phyloP scores from a whole-genome alignment of 164 flowering plant species.

The Aristolochia fimbriata region DNA sequence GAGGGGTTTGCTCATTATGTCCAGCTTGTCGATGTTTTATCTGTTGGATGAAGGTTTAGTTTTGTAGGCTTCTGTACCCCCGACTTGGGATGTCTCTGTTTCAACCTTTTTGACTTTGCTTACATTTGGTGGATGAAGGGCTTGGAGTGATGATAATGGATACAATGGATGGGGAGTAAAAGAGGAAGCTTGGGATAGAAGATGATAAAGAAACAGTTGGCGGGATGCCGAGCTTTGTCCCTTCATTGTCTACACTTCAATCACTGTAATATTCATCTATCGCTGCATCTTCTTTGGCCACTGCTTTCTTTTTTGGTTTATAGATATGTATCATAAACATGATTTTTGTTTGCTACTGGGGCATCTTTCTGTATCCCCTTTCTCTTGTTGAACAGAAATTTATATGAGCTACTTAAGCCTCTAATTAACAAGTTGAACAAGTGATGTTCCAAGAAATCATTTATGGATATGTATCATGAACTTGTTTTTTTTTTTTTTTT shows the following conservation, averaged over 20 bases:
- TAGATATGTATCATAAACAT: no score
- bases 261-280: slow-evolving; percentile 1
- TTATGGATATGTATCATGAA: no score
- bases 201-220: slow-evolving; percentile 10
- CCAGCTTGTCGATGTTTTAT: neutral
- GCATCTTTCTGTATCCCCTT: no score
- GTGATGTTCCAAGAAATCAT: no score
- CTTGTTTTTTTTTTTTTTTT: no score
- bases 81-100: neutral
- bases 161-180: slow-evolving; percentile 8
- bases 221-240: slow-evolving; percentile 14
- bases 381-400: no score
- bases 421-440: no score
- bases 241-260: slow-evolving; percentile 4
- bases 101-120: neutral
- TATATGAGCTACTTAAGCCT: no score
- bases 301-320: no score
- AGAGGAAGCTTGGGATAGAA: slow-evolving; percentile 3
- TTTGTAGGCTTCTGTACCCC: neutral
- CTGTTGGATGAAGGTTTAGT: neutral
- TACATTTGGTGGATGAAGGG: neutral
- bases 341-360: no score
- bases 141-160: slow-evolving; percentile 1
- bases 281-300: neutral
- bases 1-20: no score